Evolutionary conservation across 805 yeast species (phyloP), one percentile per base, ranked within the genome.

Genomic region (Pichia rugopelliculosa): DNA sequence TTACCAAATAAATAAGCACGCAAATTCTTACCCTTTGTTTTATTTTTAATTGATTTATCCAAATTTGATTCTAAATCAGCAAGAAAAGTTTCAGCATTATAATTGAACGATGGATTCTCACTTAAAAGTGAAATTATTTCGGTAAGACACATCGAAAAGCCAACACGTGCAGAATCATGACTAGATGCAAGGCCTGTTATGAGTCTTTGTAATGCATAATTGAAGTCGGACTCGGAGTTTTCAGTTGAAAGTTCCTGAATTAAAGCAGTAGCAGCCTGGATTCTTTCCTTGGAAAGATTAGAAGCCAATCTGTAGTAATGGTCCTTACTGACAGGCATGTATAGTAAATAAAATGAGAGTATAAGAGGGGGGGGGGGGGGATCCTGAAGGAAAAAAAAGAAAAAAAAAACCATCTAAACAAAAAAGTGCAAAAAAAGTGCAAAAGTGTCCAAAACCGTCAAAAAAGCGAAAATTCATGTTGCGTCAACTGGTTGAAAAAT

Each of bases 101-200:
- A 30, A 5, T 50, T 45, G 76, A 57, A 54, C 80, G 58, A 5
- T 65, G 51, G 21, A 44, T 26, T 38, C 33, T 39, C 34, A 30
- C 34, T 30, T 10, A 22, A 73, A 58, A 12, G 69, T 68, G 37
- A 44, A 7, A 75, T 59, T 1, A 84, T 66, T 62, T 91, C 97
- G 0, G 90, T 79, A 39, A 91, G 67, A 40, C 96, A 91, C 74
- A 87, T 77, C 2, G 96, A 86, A 59, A 84, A 91, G 5, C 98
- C 98, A 25, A 87, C 66, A 48, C 97, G 72, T 1, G 96, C 93
- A 42, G 88, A 75, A 22, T 85, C 95, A 58, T 93, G 77, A 15
- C 89, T 76, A 6, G 96, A 84, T 5, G 88, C 72, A 27, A 91
- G 68, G 44, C 98, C 97, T 53, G 80, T 82, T 53, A 87, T 75